Base-by-base conservation (phyloP, 805 yeast genomes). In the Kurtzmaniella fragi region DNA sequence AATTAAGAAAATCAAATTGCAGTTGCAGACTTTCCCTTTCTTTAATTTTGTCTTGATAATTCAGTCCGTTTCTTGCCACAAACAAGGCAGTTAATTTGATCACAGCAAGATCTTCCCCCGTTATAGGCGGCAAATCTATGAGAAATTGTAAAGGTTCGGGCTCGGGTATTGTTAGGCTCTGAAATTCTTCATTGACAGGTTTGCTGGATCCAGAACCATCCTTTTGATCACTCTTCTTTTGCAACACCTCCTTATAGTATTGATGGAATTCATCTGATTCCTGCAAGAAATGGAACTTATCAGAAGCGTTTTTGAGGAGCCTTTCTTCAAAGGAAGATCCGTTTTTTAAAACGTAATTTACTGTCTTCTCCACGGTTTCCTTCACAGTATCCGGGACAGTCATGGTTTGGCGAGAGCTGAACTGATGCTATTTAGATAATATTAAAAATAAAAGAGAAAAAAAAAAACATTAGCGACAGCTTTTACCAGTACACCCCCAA, bases 51-150 rank as follows among this genome's bases (percentile, higher is more conserved):
- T 54, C 58, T 45, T 66, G 56, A 40, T 75, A 73, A 10, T 52
- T 54, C 1, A 61, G 59, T 1, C 86, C 86, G 51, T 85, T 80
- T 13, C 67, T 54, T 1, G 88, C 85, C 1, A 77, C 77, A 49
- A 74, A 78, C 38, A 77, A 69, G 0, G 97, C 96, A 1, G 90
- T 77, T 2, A 78, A 51, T 54, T 85, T 84, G 32, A 91, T 72
- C 9, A 84, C 67, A 20, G 82, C 83, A 20, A 84, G 59, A 55
- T 89, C 96, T 25, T 71, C 62, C 0, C 73, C 53, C 0, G 91
- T 77, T 2, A 87, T 65, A 37, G 57, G 58, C 32, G 62, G 66
- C 38, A 54, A 43, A 34, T 49, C 59, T 31, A 43, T 50, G 35
- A 43, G 48, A 62, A 56, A 58, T 53, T 52, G 40, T 8, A 59